A percentile compares a stretch with the other conserved stretches of the same genome.
These are phyloP conservation scores for Oryza longistaminata DNA, from an alignment of 176 grass and related monocot species.

Conservation along the genomic window DNA sequence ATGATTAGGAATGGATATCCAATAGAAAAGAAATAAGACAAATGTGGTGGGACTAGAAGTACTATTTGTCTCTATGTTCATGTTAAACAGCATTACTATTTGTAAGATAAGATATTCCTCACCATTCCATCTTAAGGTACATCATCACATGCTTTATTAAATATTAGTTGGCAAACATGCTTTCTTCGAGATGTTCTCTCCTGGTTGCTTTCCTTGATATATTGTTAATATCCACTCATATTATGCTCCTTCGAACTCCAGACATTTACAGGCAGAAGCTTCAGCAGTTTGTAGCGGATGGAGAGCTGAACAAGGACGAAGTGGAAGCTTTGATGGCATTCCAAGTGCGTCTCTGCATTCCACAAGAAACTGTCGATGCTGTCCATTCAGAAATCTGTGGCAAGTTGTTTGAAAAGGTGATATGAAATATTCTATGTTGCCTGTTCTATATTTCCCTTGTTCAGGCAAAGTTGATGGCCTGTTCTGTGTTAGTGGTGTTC, in stretches of 20 bases:
- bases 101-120: not conserved
- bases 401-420: constrained; percentile 92
- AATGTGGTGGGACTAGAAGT: constrained; percentile 12
- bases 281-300: constrained; percentile 80
- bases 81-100: not conserved
- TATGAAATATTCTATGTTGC: constrained; percentile 18
- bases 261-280: constrained; percentile 99
- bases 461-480: constrained; percentile 22
- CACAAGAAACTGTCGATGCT: constrained; percentile 76
- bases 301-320: constrained; percentile 87
- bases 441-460: constrained; percentile 13
- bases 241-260: constrained; percentile 50
- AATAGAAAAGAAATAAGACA: not conserved
- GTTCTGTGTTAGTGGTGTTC: constrained; percentile 33
- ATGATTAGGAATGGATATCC: constrained; percentile 2
- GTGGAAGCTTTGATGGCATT: constrained; percentile 75
- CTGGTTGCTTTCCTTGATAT: constrained; percentile 5
- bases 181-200: not conserved
- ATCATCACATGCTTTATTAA: not conserved
- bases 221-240: constrained; percentile 33
- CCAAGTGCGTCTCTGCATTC: constrained; percentile 92
- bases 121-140: not conserved
- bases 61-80: not conserved
- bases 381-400: constrained; percentile 85
- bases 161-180: not conserved